Evolutionary conservation across 2,329 filamentous ascomycete species (phyloP).

Genomic region (Ophiocordyceps polyrhachis-furcata): DNA sequence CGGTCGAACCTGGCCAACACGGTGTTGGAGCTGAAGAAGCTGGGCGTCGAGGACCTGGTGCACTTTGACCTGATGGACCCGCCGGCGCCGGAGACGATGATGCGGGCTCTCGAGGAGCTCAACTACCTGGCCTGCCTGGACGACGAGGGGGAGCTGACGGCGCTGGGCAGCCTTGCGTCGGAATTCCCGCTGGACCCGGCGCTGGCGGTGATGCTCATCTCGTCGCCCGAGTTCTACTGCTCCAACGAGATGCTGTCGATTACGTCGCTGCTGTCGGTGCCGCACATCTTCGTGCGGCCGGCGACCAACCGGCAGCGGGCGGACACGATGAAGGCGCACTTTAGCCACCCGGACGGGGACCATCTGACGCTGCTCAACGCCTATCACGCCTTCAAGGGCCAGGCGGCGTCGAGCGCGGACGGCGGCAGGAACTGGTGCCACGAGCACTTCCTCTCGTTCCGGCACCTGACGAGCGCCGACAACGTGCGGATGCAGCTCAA

Average conservation of each 20-base stretch:
- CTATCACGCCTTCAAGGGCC: slow-evolving; percentile 90
- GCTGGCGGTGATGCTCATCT: slow-evolving; percentile 93
- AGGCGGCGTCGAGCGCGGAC: slow-evolving; percentile 33
- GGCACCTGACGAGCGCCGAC: slow-evolving; percentile 79
- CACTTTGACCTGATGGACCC: slow-evolving; percentile 99
- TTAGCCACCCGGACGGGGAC: slow-evolving; percentile 83
- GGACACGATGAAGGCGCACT: slow-evolving; percentile 92
- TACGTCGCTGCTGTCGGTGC: slow-evolving; percentile 82
- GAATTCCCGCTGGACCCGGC: slow-evolving; percentile 91
- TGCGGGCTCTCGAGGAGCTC: slow-evolving; percentile 91
- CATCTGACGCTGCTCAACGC: slow-evolving; percentile 93
- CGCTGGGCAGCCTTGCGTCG: slow-evolving; percentile 69
- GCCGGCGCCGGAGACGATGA: slow-evolving; percentile 91
- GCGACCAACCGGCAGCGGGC: slow-evolving; percentile 72
- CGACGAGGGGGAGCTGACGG: slow-evolving; percentile 84
- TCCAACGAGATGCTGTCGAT: slow-evolving; percentile 96
- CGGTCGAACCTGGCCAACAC: slow-evolving; percentile 90
- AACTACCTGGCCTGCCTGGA: slow-evolving; percentile 95
- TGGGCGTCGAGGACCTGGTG: slow-evolving; percentile 85
- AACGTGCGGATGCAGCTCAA: slow-evolving; percentile 83
- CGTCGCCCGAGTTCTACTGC: slow-evolving; percentile 94
- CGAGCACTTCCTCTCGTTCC: slow-evolving; percentile 83
- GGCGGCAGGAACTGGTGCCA: slow-evolving; percentile 88
- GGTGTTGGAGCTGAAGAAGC: slow-evolving; percentile 90
- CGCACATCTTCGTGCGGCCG: slow-evolving; percentile 82